A percentile compares a stretch with the other conserved stretches of the same genome.
Evolutionary conservation across 768 basidiomycete genomes (phyloP).

Genomic region (Neoboletus brunneissimus): DNA sequence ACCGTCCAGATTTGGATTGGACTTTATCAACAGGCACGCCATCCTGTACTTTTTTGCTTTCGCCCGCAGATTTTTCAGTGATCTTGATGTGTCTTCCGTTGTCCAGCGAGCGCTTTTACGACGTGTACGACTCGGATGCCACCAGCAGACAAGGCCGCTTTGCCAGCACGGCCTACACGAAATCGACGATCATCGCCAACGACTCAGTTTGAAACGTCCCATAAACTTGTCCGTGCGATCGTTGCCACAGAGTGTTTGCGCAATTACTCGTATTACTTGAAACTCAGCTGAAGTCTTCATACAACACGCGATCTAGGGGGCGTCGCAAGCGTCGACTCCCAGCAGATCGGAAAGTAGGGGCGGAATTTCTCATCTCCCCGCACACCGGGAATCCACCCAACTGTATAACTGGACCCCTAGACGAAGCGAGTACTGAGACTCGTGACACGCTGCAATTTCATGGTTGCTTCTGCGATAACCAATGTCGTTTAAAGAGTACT

Average conservation of each 20-base stretch:
- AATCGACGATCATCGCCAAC: too few relatives aligned
- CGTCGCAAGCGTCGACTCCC: background rate
- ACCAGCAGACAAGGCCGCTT: too few relatives aligned
- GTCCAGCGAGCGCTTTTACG: too few relatives aligned
- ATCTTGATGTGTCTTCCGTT: too few relatives aligned
- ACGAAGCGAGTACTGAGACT: background rate
- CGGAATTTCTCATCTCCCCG: background rate
- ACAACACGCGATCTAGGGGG: background rate
- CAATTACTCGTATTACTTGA: background rate
- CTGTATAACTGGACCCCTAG: background rate
- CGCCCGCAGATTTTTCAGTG: too few relatives aligned
- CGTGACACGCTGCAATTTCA: too few relatives aligned
- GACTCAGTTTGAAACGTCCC: too few relatives aligned
- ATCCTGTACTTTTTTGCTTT: background rate
- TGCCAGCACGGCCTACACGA: too few relatives aligned
- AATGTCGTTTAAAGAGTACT: background rate
- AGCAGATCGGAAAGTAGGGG: background rate
- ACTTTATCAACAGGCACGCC: slow-evolving; percentile 17
- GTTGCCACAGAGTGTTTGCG: background rate
- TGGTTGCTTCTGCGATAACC: background rate
- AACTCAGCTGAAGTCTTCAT: background rate
- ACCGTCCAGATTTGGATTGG: slow-evolving; percentile 8
- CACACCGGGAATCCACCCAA: background rate
- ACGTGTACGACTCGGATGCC: too few relatives aligned
- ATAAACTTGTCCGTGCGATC: background rate